Base-by-base conservation (phyloP, 1,284 basidiomycete genomes). In the Vanrija sp. region DNA sequence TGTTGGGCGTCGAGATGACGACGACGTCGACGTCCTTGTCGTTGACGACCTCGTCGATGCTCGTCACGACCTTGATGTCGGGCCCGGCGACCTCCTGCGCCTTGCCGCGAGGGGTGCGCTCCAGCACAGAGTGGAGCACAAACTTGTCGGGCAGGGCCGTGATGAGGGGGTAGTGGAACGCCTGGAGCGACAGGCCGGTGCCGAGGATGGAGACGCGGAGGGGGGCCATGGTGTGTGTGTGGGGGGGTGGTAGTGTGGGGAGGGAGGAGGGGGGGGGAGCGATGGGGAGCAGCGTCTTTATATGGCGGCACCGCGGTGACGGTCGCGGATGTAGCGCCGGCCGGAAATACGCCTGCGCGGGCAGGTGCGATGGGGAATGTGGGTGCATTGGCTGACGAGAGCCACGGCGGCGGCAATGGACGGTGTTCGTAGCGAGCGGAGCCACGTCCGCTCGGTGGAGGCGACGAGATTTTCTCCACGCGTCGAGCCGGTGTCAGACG, bases 111-210 rank as follows among this genome's bases (percentile, higher is more conserved):
- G 54, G 60, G 0, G 60, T 61, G 12, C 75, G 67, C 59, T 77
- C 78, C 43, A 78, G 60, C 24, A 91, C 85, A 7, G 86, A 82
- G 63, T 85, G 80, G 20, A 92, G 81, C 7, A 76, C 80, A 78
- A 89, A 91, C 49, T 84, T 73, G 31, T 86, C 79, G 0, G 87
- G 85, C n/a, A 88, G 79, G 3, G 85, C 83, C 47, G 85, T 81
- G 56, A 91, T 77, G 72, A 89, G 87, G 0, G 89, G 89, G 56
- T 85, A 69, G 69, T 92, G 89, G 75, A 91, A 89, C 15, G 85
- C 85, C 47, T 86, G 76, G 23, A 85, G 85, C 20, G 85, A 81
- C 56, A 89, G 82, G 44, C 88, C 88, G 41, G 87, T 84, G 27
- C 87, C 88, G 18, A 89, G 78, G 12, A 88, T 82, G 57, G 85